Conservation (phyloP, 2,329 filamentous ascomycete species). For the Cladosporium sp. region DNA sequence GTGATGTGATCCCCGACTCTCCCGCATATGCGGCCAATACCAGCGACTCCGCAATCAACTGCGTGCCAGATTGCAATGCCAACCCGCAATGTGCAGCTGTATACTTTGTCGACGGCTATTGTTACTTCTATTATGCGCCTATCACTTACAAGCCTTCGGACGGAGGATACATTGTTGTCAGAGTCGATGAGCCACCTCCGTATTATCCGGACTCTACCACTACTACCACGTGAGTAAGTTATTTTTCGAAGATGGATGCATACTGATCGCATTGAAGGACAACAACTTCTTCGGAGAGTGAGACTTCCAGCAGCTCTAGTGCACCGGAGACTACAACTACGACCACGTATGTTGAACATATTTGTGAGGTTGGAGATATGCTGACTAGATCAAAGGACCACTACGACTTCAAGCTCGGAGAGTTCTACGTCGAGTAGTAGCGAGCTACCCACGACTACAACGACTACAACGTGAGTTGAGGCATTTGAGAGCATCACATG, state of each 20-base stretch:
- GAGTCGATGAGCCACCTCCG: not conserved
- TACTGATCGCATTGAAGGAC: not conserved
- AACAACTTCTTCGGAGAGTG: not conserved
- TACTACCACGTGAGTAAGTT: not conserved
- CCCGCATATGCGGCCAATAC: not conserved
- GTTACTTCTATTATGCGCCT: not conserved
- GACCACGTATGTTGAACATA: not conserved
- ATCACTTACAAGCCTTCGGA: not conserved
- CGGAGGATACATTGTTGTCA: not conserved
- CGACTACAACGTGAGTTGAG: no score
- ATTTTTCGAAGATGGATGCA: no score
- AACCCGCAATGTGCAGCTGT: not conserved
- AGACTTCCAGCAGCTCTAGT: not conserved
- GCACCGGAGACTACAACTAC: not conserved
- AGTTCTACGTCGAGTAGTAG: not conserved
- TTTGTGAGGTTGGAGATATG: not conserved
- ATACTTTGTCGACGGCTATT: not conserved
- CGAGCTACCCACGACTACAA: no score
- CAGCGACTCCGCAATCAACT: not conserved
- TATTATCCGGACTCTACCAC: not conserved
- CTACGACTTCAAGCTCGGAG: not conserved
- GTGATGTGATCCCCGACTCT: not conserved
- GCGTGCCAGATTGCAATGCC: conserved; percentile 1
- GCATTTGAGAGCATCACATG: no score
- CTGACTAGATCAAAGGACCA: not conserved